Conservation (phyloP, 495 filamentous ascomycete species). For the Neurospora sp. region DNA sequence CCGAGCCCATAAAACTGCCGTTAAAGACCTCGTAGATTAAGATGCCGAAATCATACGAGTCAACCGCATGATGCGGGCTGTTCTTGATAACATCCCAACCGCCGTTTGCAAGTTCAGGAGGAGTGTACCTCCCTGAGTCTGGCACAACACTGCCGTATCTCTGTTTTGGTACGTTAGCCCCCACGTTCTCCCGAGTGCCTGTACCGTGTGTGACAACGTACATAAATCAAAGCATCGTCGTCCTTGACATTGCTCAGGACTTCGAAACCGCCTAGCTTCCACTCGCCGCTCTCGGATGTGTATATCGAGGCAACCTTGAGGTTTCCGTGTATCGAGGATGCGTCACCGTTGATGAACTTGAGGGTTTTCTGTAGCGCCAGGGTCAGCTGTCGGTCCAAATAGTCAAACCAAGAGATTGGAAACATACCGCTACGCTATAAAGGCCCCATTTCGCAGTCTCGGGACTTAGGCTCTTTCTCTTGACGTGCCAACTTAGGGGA, state of each 20-base stretch:
- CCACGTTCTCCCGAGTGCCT: neutral
- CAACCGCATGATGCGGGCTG: constrained; percentile 69
- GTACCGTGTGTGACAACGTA: constrained; percentile 19
- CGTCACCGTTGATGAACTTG: constrained; percentile 93
- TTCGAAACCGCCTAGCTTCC: constrained; percentile 93
- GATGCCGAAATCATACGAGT: constrained; percentile 78
- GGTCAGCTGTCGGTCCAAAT: constrained; percentile 3
- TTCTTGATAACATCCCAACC: constrained; percentile 84
- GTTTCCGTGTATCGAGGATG: constrained; percentile 78
- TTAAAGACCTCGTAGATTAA: constrained; percentile 90
- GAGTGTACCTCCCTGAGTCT: constrained; percentile 67
- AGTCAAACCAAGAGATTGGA: neutral
- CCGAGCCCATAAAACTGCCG: constrained; percentile 56
- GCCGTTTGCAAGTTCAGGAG: constrained; percentile 75
- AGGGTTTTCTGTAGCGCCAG: constrained; percentile 56
- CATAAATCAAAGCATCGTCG: constrained; percentile 84
- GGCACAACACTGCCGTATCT: constrained; percentile 79
- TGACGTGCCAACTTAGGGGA: constrained; percentile 78
- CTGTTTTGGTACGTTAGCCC: constrained; percentile 30
- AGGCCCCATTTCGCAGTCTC: constrained; percentile 96
- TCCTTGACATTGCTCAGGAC: constrained; percentile 91
- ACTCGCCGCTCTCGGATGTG: constrained; percentile 90
- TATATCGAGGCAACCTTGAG: constrained; percentile 78
- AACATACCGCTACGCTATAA: constrained; percentile 67
- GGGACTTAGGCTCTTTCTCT: constrained; percentile 67